Evolutionary conservation across 2,329 filamentous ascomycete genomes (phyloP).

Genomic region (Cladobotryum protrusum): DNA sequence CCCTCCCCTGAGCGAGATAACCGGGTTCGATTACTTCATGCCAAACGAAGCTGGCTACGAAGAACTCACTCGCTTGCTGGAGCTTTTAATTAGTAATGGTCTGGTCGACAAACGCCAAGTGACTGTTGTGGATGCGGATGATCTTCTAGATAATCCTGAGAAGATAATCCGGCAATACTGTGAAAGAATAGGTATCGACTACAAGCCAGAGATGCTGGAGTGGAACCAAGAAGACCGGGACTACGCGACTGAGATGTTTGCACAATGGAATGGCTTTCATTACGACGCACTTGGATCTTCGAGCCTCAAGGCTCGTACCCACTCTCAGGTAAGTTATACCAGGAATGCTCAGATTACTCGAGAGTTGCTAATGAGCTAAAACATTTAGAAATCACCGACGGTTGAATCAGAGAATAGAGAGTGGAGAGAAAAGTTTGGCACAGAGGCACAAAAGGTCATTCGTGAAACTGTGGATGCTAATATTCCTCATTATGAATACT

Average conservation of each 20-base stretch:
- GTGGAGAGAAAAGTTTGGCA: constrained; percentile 69
- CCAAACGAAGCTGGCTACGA: constrained; percentile 83
- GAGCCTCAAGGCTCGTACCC: constrained; percentile 63
- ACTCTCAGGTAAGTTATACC: constrained; percentile 48
- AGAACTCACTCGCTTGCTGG: constrained; percentile 80
- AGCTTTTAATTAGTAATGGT: constrained; percentile 66
- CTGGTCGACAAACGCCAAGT: constrained; percentile 69
- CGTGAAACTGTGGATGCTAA: constrained; percentile 65
- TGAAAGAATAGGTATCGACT: constrained; percentile 71
- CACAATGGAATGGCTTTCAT: constrained; percentile 97
- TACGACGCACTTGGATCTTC: constrained; percentile 86
- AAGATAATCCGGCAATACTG: constrained; percentile 74
- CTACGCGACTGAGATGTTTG: constrained; percentile 69
- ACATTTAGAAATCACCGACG: constrained; percentile 51
- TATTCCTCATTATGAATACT: constrained; percentile 69
- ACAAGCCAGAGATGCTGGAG: constrained; percentile 67
- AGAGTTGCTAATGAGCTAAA: not conserved
- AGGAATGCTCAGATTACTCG: not conserved
- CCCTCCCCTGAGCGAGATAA: constrained; percentile 74
- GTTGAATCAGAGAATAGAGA: constrained; percentile 62
- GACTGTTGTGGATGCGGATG: constrained; percentile 88
- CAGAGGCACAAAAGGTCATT: constrained; percentile 64
- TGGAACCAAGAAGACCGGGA: constrained; percentile 77
- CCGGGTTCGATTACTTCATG: constrained; percentile 82
- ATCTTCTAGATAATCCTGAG: constrained; percentile 79